Percentiles rank a stretch among this genome's conserved stretches.
Conservation (phyloP, 108 stramenopile species). For the Stephanodiscus triporus region DNA sequence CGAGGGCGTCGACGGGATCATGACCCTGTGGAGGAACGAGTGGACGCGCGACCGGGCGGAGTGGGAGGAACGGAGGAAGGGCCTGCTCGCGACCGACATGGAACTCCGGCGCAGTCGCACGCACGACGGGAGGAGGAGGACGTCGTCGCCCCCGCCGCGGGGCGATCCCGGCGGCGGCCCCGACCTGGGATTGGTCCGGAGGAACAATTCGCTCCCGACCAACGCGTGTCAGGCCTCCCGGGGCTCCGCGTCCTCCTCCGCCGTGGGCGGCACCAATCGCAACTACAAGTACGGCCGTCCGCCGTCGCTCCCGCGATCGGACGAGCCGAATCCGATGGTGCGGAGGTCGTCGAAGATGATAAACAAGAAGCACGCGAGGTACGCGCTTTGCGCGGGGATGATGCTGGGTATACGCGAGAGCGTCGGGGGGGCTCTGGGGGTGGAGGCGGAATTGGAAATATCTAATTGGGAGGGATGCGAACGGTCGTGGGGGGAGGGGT, state of each 20-base stretch:
- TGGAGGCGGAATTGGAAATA: constrained; percentile 49
- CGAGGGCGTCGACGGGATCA: constrained; percentile 3
- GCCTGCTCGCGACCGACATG: not conserved
- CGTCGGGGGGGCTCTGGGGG: constrained; percentile 51
- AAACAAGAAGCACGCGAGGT: constrained; percentile 71
- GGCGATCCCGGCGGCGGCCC: too few species aligned
- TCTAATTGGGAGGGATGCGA: constrained; percentile 40
- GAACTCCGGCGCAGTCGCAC: constrained; percentile 17
- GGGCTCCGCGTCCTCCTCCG: not conserved
- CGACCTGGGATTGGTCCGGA: not conserved
- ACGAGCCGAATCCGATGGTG: constrained; percentile 44
- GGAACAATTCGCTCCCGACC: constrained; percentile 9
- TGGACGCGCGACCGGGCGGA: constrained; percentile 31
- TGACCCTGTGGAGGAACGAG: constrained; percentile 30
- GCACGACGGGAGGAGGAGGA: not conserved
- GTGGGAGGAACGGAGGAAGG: constrained; percentile 21
- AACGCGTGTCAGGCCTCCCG: not conserved
- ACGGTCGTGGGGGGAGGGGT: constrained; percentile 15
- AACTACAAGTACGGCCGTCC: constrained; percentile 37
- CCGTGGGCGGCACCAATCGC: not conserved
- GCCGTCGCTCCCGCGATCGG: constrained; percentile 7
- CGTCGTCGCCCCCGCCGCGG: too few species aligned
- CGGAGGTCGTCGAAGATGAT: constrained; percentile 53
- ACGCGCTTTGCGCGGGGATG: constrained; percentile 85
- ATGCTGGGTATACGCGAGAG: constrained; percentile 82